Percentiles rank a stretch among this genome's conserved stretches.
Conservation (phyloP, 2,329 filamentous ascomycete genomes). For the Alternaria angustiovoidea region DNA sequence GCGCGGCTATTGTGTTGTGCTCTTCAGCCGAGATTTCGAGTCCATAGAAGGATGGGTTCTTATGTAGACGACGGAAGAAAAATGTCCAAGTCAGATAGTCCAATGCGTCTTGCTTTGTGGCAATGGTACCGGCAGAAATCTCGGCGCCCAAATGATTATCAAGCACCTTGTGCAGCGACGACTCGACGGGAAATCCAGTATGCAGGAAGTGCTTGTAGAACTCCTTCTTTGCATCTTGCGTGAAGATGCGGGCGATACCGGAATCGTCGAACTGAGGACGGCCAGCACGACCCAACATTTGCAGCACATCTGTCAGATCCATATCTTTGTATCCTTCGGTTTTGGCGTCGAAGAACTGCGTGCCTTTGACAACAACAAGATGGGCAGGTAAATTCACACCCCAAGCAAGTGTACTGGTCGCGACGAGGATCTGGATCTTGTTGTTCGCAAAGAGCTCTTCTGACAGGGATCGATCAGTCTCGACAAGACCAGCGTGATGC, state of each 20-base stretch:
- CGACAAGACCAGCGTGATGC: slow-evolving; percentile 95
- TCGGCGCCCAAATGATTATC: slow-evolving; percentile 98
- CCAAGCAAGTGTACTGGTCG: slow-evolving; percentile 96
- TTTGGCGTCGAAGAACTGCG: slow-evolving; percentile 97
- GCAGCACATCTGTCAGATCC: slow-evolving; percentile 96
- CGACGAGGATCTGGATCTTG: slow-evolving; percentile 96
- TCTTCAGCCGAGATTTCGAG: slow-evolving; percentile 92
- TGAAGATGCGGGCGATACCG: slow-evolving; percentile 96
- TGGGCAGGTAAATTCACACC: slow-evolving; percentile 97
- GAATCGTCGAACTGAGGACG: slow-evolving; percentile 96
- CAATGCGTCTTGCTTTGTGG: slow-evolving; percentile 94
- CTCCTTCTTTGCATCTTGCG: slow-evolving; percentile 95
- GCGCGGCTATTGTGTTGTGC: slow-evolving; percentile 85
- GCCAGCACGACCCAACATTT: slow-evolving; percentile 96
- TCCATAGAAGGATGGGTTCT: slow-evolving; percentile 98
- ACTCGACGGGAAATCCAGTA: slow-evolving; percentile 97
- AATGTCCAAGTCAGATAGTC: slow-evolving; percentile 99
- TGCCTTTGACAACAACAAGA: slow-evolving; percentile 96
- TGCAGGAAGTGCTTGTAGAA: slow-evolving; percentile 99
- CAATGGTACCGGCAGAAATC: slow-evolving; percentile 89
- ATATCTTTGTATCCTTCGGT: slow-evolving; percentile 98
- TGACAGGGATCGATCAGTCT: slow-evolving; percentile 87
- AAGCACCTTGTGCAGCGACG: slow-evolving; percentile 91
- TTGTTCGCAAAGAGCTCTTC: slow-evolving; percentile 97
- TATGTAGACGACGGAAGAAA: slow-evolving; percentile 96